phyloP scores from a whole-genome alignment of 78 protist genomes.

The Dictyostelium brefeldianum region DNA sequence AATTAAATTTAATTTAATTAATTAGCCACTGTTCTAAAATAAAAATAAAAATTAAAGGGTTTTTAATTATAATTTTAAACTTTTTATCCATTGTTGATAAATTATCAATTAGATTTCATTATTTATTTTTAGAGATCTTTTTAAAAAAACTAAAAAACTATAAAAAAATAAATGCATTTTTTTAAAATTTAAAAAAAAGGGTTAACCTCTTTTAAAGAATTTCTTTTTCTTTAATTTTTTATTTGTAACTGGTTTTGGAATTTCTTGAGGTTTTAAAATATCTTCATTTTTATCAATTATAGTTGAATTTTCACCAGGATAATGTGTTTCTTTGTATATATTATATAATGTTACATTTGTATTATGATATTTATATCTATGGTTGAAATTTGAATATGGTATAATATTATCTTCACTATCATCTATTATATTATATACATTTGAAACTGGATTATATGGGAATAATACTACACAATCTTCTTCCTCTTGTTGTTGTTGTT shows the following conservation, averaged over 20 bases:
- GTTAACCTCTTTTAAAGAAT: constrained; percentile 14
- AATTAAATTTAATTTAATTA: no score
- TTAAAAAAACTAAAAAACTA: no score
- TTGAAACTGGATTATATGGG: background rate
- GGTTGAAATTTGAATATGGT: background rate
- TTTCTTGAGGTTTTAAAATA: background rate
- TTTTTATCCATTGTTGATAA: no score
- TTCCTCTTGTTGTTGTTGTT: background rate
- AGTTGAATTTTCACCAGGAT: background rate
- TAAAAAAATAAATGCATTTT: background rate
- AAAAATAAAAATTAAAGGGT: no score
- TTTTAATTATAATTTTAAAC: no score
- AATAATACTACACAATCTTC: background rate
- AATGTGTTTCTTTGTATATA: background rate
- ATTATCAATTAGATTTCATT: no score
- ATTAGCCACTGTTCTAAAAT: no score
- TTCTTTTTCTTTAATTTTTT: background rate
- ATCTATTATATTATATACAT: background rate
- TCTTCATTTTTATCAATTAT: background rate
- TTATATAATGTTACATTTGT: background rate
- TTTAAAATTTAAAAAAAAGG: background rate
- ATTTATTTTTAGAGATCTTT: no score
- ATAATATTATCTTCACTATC: background rate
- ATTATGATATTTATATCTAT: background rate
- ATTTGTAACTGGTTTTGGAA: background rate